A percentile compares a stretch with the other conserved stretches of the same genome.
Conservation (phyloP, 495 filamentous ascomycete species). For the Hyphodiscus hymeniophilus region DNA sequence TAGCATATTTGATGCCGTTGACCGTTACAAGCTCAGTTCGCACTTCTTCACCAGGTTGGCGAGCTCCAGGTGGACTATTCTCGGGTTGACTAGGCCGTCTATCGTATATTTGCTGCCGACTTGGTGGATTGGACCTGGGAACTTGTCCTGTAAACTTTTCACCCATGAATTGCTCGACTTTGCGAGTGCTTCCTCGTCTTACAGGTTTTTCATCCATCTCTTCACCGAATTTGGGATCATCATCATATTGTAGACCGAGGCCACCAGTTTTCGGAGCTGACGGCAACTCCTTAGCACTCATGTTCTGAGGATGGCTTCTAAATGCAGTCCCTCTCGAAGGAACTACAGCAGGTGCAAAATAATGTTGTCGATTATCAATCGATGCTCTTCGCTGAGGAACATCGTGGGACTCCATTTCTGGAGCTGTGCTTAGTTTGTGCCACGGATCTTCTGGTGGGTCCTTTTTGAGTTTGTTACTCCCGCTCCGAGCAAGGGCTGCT, state of each 20-base stretch:
- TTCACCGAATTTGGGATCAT: conserved; percentile 3
- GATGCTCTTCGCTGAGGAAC: conserved; percentile 7
- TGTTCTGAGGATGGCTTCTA: conserved; percentile 11
- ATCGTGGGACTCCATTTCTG: conserved; percentile 11
- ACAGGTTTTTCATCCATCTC: conserved; percentile 14
- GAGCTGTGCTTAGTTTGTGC: conserved; percentile 6
- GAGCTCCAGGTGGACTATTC: not conserved
- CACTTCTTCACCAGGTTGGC: conserved; percentile 7
- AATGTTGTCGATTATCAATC: not conserved
- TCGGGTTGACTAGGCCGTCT: not conserved
- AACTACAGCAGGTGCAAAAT: not conserved
- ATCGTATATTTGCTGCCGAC: not conserved
- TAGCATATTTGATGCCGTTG: conserved; percentile 15
- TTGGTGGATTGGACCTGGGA: not conserved
- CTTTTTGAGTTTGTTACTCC: conserved; percentile 23
- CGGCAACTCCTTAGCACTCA: conserved; percentile 15
- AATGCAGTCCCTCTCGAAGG: conserved; percentile 11
- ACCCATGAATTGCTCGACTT: conserved; percentile 21
- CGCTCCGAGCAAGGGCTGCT: conserved; percentile 8
- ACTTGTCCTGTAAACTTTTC: not conserved
- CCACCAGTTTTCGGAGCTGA: not conserved
- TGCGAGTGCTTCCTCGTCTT: conserved; percentile 12
- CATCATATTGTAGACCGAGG: not conserved
- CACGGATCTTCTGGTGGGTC: conserved; percentile 20
- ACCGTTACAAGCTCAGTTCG: conserved; percentile 9